Conservation (phyloP, 2,329 filamentous ascomycete species). For the Sporothrix luriei region DNA sequence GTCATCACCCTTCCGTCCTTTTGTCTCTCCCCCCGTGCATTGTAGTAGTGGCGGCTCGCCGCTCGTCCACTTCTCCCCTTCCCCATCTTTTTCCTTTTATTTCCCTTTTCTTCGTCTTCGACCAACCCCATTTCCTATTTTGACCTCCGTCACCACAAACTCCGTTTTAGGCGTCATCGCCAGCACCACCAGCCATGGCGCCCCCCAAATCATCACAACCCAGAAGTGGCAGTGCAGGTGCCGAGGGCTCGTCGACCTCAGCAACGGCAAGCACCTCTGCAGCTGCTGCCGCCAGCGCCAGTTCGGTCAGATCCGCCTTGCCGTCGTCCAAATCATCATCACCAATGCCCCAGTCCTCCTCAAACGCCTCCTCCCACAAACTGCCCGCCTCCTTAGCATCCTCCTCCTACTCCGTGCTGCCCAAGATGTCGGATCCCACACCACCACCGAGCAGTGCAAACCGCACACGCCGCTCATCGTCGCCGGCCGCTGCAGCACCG, state of each 20-base stretch:
- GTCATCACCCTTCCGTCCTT: conserved; percentile 10
- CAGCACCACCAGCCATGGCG: conserved; percentile 30
- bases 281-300: conserved; percentile 21
- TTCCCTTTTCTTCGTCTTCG: not conserved
- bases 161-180: conserved; percentile 26
- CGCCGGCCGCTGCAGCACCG: conserved; percentile 18
- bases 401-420: conserved; percentile 40
- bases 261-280: conserved; percentile 12
- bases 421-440: conserved; percentile 42
- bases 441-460: conserved; percentile 18
- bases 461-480: conserved; percentile 21
- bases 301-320: conserved; percentile 28
- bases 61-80: not conserved
- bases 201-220: conserved; percentile 33
- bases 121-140: not conserved
- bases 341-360: conserved; percentile 15
- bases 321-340: conserved; percentile 27
- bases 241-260: conserved; percentile 16
- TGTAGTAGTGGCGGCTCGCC: not conserved
- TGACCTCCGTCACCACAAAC: conserved; percentile 16
- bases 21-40: conserved; percentile 23
- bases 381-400: conserved; percentile 38
- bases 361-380: conserved; percentile 36
- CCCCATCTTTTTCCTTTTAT: not conserved
- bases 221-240: conserved; percentile 24